Conservation (phyloP, 768 basidiomycete genomes). For the Lactarius hengduanensis region DNA sequence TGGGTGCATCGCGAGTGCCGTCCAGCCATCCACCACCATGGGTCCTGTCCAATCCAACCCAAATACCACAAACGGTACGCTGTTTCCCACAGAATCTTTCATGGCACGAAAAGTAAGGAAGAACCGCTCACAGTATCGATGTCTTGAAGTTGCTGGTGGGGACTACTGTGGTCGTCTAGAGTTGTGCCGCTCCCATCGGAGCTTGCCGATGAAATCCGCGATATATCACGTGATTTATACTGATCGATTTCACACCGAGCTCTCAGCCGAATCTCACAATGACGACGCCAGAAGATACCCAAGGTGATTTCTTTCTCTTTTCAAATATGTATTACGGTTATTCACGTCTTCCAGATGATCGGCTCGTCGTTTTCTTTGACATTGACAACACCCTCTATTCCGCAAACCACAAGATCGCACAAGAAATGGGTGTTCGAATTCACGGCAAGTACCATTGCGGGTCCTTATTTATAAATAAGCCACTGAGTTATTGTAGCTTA, state of each 20-base stretch:
- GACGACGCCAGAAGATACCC: conserved; percentile 23
- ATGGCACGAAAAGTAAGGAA: conserved; percentile 28
- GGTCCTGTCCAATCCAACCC: conserved; percentile 23
- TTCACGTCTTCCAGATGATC: conserved; percentile 44
- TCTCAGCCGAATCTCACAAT: neutral
- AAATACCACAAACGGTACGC: neutral
- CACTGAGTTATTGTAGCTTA: conserved; percentile 49
- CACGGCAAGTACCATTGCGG: conserved; percentile 49
- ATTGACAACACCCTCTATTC: conserved; percentile 91
- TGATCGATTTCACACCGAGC: no score
- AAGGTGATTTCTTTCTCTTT: conserved; percentile 1
- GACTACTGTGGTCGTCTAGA: conserved; percentile 24
- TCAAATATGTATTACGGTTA: no score
- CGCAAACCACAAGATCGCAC: conserved; percentile 66
- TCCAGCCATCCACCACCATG: conserved; percentile 37
- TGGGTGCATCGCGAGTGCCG: conserved; percentile 38
- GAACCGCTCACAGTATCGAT: conserved; percentile 43
- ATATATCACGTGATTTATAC: conserved; percentile 9
- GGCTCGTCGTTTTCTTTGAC: conserved; percentile 72
- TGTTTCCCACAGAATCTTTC: neutral
- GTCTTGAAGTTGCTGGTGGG: conserved; percentile 43
- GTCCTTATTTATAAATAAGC: conserved; percentile 4
- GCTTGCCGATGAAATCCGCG: conserved; percentile 19
- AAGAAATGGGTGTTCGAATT: conserved; percentile 77
- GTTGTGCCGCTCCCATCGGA: conserved; percentile 19